Conservation (phyloP, 108 stramenopile species). For the Nitzschia palea region DNA sequence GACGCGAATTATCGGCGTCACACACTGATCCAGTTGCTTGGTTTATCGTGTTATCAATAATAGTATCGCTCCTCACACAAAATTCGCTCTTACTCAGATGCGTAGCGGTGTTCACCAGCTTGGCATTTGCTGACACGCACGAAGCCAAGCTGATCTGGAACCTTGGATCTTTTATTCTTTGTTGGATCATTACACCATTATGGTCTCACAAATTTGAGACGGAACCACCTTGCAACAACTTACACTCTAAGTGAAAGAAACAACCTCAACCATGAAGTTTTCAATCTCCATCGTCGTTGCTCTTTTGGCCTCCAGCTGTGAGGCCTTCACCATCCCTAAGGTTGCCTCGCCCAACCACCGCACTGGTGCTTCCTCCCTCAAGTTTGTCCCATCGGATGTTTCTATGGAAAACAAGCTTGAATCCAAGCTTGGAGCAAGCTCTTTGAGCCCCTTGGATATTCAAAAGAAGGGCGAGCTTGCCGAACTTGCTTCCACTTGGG, state of each 20-base stretch:
- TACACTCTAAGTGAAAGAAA: too few relatives aligned
- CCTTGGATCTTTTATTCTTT: too few relatives aligned
- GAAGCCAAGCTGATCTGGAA: too few relatives aligned
- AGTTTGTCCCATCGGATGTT: constrained; percentile 9
- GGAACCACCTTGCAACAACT: too few relatives aligned
- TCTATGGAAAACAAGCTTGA: not conserved
- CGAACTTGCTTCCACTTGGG: constrained; percentile 20
- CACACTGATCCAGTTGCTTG: too few relatives aligned
- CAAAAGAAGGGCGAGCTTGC: constrained; percentile 3
- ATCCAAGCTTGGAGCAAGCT: constrained; percentile 17
- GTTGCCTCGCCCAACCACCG: constrained; percentile 1
- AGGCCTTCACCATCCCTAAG: constrained; percentile 30
- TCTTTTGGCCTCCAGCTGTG: constrained; percentile 19
- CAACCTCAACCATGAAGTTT: constrained; percentile 34
- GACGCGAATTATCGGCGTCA: too few relatives aligned
- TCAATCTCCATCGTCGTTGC: constrained; percentile 25
- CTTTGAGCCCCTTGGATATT: constrained; percentile 14
- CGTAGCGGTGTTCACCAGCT: too few relatives aligned
- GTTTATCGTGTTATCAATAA: too few relatives aligned
- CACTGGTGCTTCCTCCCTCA: constrained; percentile 16
- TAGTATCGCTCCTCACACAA: not conserved
- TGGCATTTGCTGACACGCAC: too few relatives aligned
- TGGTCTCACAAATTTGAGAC: too few relatives aligned
- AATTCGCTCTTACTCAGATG: constrained; percentile 10
- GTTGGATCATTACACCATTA: too few relatives aligned